Base-by-base conservation (phyloP, 345 rosid species). In the Theobroma cacao region DNA sequence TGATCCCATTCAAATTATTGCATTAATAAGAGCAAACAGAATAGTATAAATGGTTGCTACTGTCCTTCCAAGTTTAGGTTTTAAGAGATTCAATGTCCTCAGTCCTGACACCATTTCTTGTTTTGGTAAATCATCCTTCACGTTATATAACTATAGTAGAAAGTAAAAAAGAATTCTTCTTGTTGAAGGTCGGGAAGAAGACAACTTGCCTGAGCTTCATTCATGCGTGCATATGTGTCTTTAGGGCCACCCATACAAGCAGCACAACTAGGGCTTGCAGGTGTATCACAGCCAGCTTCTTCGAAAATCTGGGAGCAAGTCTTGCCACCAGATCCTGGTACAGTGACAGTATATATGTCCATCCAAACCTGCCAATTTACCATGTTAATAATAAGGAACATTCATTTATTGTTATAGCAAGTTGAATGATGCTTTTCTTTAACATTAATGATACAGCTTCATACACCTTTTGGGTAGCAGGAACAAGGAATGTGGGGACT, bases 211-310 rank as follows among this genome's bases (percentile, higher is more conserved):
- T 85, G 80, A 72, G 99, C 88, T 79, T 94, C 97, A 69, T 94
- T 96, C 89, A 96, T 80, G 30, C 98, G 97, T 24, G 98, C 98
- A 76, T 94, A 94, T 56, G 98, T 96, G 83, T 96, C 99, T 79
- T 80, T 75, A 43, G 99, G 99, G 79, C 99, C 97, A 80, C 99
- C 99, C 91, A 96, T 85, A 81, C 99, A 96, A 63, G 99, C 99
- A 78, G 94, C 98, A 80, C 99, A 96, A 79, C 93, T 88, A 79
- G 99, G 98, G 84, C 93, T 96, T 34, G 98, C 83, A 69, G 98
- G 99, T 5, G 98, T 89, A 85, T 96, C 99, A 59, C 99, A 96
- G 43, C 99, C 99, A 65, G 95, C 98, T 87, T 94, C 98, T 86
- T 94, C 98, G 20, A 96, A 96, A 83, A 96, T 94, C 90, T 92